These are phyloP conservation scores for Trichoderma erinaceum DNA, from an alignment of 495 filamentous ascomycete species.

Conservation along the genomic window DNA sequence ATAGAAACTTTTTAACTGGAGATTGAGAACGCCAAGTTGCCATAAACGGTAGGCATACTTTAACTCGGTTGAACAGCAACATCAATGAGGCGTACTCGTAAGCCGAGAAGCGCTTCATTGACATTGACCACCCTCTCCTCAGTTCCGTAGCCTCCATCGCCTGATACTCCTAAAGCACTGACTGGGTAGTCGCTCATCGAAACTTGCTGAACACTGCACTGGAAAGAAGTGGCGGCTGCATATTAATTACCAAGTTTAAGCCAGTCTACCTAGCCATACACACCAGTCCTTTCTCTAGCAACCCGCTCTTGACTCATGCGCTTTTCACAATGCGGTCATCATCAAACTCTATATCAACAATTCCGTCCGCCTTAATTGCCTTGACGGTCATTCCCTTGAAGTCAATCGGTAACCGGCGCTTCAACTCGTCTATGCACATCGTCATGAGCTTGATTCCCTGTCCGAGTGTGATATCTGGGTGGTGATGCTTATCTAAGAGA, in stretches of 20 bases:
- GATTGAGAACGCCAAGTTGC: too few relatives aligned
- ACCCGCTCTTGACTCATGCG: conserved; percentile 39
- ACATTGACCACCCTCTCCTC: background rate
- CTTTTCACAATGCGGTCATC: conserved; percentile 65
- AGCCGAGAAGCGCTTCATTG: too few relatives aligned
- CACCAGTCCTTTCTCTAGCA: conserved; percentile 2
- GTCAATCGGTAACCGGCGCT: conserved; percentile 91
- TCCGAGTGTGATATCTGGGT: conserved; percentile 82
- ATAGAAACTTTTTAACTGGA: too few relatives aligned
- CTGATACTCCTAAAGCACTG: background rate
- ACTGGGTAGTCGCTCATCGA: background rate
- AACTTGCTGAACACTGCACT: background rate
- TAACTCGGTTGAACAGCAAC: too few relatives aligned
- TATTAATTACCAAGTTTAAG: conserved; percentile 8
- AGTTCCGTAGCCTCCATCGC: background rate
- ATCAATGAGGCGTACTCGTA: too few relatives aligned
- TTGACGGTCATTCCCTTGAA: conserved; percentile 96
- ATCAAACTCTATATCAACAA: conserved; percentile 71
- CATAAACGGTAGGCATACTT: too few relatives aligned
- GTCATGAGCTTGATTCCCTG: conserved; percentile 82
- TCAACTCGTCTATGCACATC: conserved; percentile 95
- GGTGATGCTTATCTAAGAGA: conserved; percentile 95
- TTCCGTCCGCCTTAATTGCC: conserved; percentile 86
- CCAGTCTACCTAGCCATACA: conserved; percentile 23
- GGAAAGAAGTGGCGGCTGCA: background rate